A percentile compares a stretch with the other conserved stretches of the same genome.
Conservation (phyloP, 306 rosid genomes). For the Acacia melanoxylon region DNA sequence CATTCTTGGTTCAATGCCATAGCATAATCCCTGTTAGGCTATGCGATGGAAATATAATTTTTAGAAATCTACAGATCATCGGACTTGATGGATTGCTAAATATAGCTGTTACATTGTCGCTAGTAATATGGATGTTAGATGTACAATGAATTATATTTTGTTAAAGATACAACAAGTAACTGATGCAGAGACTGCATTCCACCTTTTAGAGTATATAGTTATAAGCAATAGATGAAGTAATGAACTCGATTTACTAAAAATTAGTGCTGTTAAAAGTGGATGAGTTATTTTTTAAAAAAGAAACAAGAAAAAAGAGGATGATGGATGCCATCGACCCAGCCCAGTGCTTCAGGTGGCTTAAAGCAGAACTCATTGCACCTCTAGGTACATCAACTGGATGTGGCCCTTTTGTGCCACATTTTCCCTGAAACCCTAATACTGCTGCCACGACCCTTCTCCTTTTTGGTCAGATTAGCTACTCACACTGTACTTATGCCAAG, state of each 20-base stretch:
- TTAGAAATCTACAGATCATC: background rate
- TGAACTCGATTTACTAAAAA: background rate
- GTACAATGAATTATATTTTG: background rate
- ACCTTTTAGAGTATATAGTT: background rate
- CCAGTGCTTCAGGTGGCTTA: background rate
- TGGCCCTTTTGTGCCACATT: background rate
- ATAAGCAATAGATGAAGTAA: background rate
- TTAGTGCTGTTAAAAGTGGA: background rate
- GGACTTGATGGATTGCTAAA: background rate
- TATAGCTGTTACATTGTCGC: background rate
- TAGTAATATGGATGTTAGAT: background rate
- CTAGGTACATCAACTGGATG: slow-evolving; percentile 12
- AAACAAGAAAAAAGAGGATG: background rate
- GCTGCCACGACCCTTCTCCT: slow-evolving; percentile 1
- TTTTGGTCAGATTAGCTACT: background rate
- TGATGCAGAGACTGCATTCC: background rate
- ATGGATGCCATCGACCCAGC: background rate
- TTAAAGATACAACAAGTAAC: background rate
- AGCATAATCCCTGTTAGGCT: background rate
- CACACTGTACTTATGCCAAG: background rate
- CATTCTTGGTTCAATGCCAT: no score
- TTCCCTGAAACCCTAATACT: slow-evolving; percentile 12
- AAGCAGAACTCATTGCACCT: slow-evolving; percentile 5
- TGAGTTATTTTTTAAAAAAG: background rate
- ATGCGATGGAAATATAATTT: background rate